phyloP scores from a whole-genome alignment of 495 filamentous ascomycete species.

The Penicillium simplicissimum region DNA sequence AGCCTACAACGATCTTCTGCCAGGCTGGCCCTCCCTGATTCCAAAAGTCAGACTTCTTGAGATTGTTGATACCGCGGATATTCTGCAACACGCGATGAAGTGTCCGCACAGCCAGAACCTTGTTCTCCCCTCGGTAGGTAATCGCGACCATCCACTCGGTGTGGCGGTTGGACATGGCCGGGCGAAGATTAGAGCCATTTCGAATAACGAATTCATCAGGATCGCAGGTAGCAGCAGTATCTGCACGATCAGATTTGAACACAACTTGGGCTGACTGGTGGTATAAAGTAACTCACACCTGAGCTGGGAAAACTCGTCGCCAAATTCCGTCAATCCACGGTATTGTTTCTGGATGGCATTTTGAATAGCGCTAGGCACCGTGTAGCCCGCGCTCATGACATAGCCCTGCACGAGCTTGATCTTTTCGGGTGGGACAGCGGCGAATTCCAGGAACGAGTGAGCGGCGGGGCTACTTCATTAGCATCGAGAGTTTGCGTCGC shows the following conservation, averaged over 20 bases:
- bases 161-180: constrained; percentile 97
- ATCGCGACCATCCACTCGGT: constrained; percentile 95
- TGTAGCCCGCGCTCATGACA: constrained; percentile 93
- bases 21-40: constrained; percentile 96
- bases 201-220: constrained; percentile 96
- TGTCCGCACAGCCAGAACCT: constrained; percentile 84
- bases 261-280: neutral
- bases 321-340: constrained; percentile 71
- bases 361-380: constrained; percentile 91
- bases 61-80: constrained; percentile 91
- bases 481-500: too few relatives aligned
- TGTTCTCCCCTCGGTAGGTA: constrained; percentile 98
- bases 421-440: constrained; percentile 89
- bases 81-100: constrained; percentile 97
- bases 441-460: constrained; percentile 35
- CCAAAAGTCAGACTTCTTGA: constrained; percentile 99
- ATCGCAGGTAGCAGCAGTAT: constrained; percentile 98
- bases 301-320: constrained; percentile 95
- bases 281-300: constrained; percentile 58
- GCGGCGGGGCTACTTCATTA: neutral
- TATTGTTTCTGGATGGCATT: constrained; percentile 92
- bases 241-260: constrained; percentile 31
- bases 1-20: constrained; percentile 96
- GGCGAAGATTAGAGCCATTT: constrained; percentile 95
- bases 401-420: constrained; percentile 92